Conservation (phyloP, 148 eudicot species). For the Rhododendron griersonianum region DNA sequence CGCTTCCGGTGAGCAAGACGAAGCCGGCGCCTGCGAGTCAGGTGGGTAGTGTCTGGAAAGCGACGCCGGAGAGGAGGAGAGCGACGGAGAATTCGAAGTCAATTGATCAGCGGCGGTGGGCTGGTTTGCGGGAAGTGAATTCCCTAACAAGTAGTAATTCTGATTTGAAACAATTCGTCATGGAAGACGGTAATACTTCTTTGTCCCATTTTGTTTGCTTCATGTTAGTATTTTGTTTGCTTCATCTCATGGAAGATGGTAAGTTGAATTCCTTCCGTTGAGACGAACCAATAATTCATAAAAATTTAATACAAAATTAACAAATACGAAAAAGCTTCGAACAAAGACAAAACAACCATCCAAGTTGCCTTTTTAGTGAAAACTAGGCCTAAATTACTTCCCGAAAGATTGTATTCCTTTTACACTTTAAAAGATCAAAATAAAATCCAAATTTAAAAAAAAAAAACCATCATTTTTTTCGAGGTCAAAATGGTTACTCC, state of each 20-base stretch:
- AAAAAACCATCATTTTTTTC: too few species aligned
- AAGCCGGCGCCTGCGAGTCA: slow-evolving; percentile 33
- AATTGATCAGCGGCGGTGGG: slow-evolving; percentile 61
- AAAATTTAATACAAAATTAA: too few species aligned
- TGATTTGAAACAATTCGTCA: slow-evolving; percentile 35
- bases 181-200: slow-evolving; percentile 15
- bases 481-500: neutral
- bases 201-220: too few species aligned
- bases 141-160: slow-evolving; percentile 44
- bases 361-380: too few species aligned
- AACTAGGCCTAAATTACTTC: too few species aligned
- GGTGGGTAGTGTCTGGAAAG: slow-evolving; percentile 22
- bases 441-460: neutral
- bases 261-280: accelerated
- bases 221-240: neutral
- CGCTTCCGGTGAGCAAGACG: slow-evolving; percentile 28
- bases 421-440: too few species aligned
- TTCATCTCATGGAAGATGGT: too few species aligned
- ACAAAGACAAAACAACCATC: too few species aligned
- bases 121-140: slow-evolving; percentile 39
- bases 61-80: slow-evolving; percentile 60
- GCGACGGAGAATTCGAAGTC: slow-evolving; percentile 36
- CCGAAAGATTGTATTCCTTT: too few species aligned
- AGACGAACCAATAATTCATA: too few species aligned
- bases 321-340: too few species aligned